Conservation (phyloP, 2,329 filamentous ascomycete genomes). For the Orbilia brochopaga region DNA sequence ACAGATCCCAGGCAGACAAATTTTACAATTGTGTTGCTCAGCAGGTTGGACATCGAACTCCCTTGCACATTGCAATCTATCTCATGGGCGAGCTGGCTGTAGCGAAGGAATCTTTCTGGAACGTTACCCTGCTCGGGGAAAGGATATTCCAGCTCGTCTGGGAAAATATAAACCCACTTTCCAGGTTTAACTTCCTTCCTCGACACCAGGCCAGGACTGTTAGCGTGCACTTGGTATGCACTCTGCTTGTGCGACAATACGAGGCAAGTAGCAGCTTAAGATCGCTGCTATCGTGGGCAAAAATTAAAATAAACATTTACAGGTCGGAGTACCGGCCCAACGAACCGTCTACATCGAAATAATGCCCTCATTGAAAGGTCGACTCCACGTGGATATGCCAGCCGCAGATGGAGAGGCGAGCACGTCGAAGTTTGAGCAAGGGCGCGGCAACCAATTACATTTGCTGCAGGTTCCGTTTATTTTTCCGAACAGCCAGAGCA, state of each 20-base stretch:
- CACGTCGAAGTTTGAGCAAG: slow-evolving; percentile 4
- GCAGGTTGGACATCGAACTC: not conserved
- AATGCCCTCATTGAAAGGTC: not conserved
- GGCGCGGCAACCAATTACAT: slow-evolving; percentile 36
- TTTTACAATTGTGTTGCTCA: not conserved
- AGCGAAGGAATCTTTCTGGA: slow-evolving; percentile 47
- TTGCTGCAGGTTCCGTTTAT: slow-evolving; percentile 49
- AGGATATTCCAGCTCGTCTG: slow-evolving; percentile 12
- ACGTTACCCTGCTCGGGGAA: slow-evolving; percentile 25
- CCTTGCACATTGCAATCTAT: not conserved
- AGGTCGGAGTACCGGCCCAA: slow-evolving; percentile 41
- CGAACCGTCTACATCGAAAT: slow-evolving; percentile 17
- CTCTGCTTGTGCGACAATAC: slow-evolving; percentile 36
- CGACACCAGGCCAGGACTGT: slow-evolving; percentile 6
- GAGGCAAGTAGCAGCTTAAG: slow-evolving; percentile 6
- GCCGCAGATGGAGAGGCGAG: not conserved
- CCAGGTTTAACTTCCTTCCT: slow-evolving; percentile 30
- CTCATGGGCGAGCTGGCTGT: slow-evolving; percentile 6
- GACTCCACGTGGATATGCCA: slow-evolving; percentile 37
- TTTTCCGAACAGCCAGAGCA: slow-evolving; percentile 28
- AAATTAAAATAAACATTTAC: not conserved
- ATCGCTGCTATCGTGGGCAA: not conserved
- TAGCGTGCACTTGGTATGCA: slow-evolving; percentile 25
- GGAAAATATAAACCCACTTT: slow-evolving; percentile 39
- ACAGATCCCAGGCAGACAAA: not conserved